Percentiles rank a stretch among this genome's conserved stretches.
phyloP scores from a whole-genome alignment of 2,329 filamentous ascomycete genomes.

The Septoria petroselini region DNA sequence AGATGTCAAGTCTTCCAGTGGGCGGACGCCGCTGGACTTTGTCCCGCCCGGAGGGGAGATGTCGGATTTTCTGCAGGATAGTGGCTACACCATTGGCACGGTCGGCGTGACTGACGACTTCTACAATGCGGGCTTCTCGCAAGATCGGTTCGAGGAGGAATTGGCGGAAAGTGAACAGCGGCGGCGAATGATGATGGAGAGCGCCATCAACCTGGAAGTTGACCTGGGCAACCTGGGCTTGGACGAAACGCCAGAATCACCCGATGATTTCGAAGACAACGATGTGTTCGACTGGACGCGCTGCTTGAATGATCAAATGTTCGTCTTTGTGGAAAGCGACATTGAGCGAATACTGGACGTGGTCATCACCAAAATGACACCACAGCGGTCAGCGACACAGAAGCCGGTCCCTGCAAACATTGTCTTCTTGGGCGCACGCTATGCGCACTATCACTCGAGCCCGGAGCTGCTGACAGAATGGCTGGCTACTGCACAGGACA shows the following conservation, averaged over 20 bases:
- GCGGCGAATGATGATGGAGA: constrained; percentile 98
- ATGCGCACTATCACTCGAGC: constrained; percentile 94
- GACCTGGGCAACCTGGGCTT: constrained; percentile 93
- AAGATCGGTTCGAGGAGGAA: constrained; percentile 94
- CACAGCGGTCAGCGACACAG: constrained; percentile 90
- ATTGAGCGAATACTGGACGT: constrained; percentile 89
- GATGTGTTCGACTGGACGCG: constrained; percentile 95
- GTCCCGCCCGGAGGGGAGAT: constrained; percentile 85
- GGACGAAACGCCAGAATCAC: constrained; percentile 89
- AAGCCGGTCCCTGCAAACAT: constrained; percentile 98
- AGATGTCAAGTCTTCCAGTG: constrained; percentile 90
- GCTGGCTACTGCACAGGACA: constrained; percentile 83
- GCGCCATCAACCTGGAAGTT: constrained; percentile 92
- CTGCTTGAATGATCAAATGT: constrained; percentile 98
- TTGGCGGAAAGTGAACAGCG: constrained; percentile 95
- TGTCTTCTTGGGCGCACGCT: constrained; percentile 89
- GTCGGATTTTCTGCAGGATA: constrained; percentile 90
- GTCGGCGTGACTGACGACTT: constrained; percentile 83
- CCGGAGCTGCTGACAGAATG: constrained; percentile 77
- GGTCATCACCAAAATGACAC: constrained; percentile 96
- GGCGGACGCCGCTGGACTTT: constrained; percentile 92
- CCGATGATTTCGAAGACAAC: constrained; percentile 80
- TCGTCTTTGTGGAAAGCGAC: constrained; percentile 95
- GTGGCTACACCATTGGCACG: constrained; percentile 84
- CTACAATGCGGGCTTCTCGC: constrained; percentile 85